Evolutionary conservation across 495 filamentous ascomycete species (phyloP).

Genomic region (Talaromyces ruber): DNA sequence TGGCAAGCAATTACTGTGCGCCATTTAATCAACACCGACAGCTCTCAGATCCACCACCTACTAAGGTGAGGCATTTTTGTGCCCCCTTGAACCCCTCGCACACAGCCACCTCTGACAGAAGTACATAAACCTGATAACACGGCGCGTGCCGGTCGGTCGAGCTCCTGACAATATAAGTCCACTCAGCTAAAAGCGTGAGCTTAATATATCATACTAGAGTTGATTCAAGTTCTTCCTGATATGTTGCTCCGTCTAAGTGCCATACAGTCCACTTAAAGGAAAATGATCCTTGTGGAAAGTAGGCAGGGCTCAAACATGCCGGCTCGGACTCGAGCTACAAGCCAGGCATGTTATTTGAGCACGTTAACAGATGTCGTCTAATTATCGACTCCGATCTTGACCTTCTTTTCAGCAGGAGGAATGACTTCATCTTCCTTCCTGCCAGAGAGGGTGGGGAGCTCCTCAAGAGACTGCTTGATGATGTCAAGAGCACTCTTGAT

Average conservation of each 20-base stretch:
- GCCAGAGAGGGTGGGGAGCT: slow-evolving; percentile 42
- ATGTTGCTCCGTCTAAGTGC: background rate
- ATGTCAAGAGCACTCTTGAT: slow-evolving; percentile 40
- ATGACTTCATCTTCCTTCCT: slow-evolving; percentile 36
- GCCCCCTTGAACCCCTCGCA: background rate
- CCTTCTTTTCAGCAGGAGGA: slow-evolving; percentile 41
- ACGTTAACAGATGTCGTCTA: slow-evolving; percentile 18
- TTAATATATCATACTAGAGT: background rate
- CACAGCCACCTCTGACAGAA: background rate
- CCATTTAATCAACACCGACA: background rate
- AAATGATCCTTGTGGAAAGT: slow-evolving; percentile 13
- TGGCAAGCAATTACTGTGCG: background rate
- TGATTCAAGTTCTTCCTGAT: background rate
- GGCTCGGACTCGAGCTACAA: slow-evolving; percentile 9
- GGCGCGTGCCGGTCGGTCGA: background rate
- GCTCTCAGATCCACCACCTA: background rate
- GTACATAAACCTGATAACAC: background rate
- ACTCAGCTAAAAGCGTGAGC: background rate
- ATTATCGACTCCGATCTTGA: slow-evolving; percentile 41
- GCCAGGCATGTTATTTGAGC: slow-evolving; percentile 4
- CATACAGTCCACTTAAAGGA: background rate
- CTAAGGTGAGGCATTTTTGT: background rate
- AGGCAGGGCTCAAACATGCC: slow-evolving; percentile 6
- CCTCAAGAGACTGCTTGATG: slow-evolving; percentile 38
- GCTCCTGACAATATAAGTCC: background rate